Percentiles rank a stretch among this genome's conserved stretches.
phyloP scores from a whole-genome alignment of 176 grass and related monocot genomes.

The Zoysia pacifica region DNA sequence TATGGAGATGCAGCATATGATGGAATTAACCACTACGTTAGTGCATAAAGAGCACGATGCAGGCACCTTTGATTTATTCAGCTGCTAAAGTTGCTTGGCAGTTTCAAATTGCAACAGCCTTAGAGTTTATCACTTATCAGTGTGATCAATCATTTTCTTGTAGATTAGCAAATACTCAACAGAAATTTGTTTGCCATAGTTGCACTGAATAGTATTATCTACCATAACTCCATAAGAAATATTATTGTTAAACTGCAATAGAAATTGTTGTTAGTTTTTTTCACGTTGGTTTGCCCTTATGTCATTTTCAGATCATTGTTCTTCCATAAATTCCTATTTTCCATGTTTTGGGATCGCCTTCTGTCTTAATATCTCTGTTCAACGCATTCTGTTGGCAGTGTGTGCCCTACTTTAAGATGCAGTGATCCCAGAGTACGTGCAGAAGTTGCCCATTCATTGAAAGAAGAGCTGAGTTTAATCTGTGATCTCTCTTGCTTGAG shows the following conservation, averaged over 20 bases:
- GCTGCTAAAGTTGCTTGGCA: not conserved
- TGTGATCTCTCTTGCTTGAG: conserved; percentile 68
- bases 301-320: too few relatives aligned
- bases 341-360: not conserved
- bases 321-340: too few relatives aligned
- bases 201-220: too few relatives aligned
- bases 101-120: not conserved
- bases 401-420: conserved; percentile 84
- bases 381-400: conserved; percentile 37
- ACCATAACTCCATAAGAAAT: too few relatives aligned
- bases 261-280: too few relatives aligned
- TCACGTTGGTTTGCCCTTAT: too few relatives aligned
- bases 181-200: too few relatives aligned
- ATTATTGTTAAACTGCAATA: too few relatives aligned
- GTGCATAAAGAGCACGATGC: conserved; percentile 5
- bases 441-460: conserved; percentile 79
- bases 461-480: conserved; percentile 80
- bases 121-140: not conserved
- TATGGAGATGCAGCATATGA: conserved; percentile 46
- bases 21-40: conserved; percentile 38
- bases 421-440: conserved; percentile 76
- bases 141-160: not conserved
- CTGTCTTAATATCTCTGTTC: conserved; percentile 21
- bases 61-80: conserved; percentile 14
- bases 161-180: too few relatives aligned